These are phyloP conservation scores for Corchorus olitorius DNA, from an alignment of 345 rosid genomes.

Conservation along the genomic window DNA sequence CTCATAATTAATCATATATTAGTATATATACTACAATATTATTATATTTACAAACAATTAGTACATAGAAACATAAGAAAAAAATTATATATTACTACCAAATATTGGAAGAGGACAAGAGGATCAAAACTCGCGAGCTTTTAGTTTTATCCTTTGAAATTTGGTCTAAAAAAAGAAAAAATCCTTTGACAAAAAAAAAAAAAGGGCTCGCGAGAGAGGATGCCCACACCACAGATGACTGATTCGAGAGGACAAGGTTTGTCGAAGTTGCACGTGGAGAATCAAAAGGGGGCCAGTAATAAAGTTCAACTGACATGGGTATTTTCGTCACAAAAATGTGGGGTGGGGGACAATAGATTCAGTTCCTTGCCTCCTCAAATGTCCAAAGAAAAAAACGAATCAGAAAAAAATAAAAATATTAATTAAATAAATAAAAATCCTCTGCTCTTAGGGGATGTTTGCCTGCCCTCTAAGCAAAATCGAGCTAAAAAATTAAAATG, in stretches of 20 bases:
- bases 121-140: background rate
- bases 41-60: too few species aligned
- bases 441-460: constrained; percentile 27
- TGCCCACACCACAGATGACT: background rate
- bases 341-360: background rate
- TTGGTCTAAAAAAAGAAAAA: too few species aligned
- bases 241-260: background rate
- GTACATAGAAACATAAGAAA: too few species aligned
- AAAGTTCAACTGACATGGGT: constrained; percentile 13
- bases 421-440: too few species aligned
- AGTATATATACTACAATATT: too few species aligned
- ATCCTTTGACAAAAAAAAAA: too few species aligned
- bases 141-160: background rate
- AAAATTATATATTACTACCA: too few species aligned
- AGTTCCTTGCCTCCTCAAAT: constrained; percentile 22
- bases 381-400: background rate
- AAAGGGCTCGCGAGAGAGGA: background rate
- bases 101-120: background rate
- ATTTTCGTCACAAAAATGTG: constrained; percentile 13
- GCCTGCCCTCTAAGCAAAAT: constrained; percentile 20
- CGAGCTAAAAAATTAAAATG: background rate
- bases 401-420: background rate
- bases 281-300: constrained; percentile 23
- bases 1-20: too few species aligned
- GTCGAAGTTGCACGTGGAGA: constrained; percentile 17